phyloP scores from a whole-genome alignment of 257 asterid species.

The Anisodus tanguticus region DNA sequence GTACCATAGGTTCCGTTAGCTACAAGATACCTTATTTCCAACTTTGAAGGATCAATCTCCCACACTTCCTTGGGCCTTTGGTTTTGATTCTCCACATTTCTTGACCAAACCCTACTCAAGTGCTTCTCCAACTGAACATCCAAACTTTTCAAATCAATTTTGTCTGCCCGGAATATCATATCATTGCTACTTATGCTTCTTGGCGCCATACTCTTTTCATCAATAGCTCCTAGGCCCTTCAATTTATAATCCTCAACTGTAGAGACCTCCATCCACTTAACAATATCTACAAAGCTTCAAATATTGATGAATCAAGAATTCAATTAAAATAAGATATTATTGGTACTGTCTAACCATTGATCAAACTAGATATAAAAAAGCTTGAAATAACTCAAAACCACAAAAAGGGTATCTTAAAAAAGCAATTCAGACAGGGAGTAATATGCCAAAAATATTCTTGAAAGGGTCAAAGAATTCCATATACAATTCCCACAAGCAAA shows the following conservation, averaged over 20 bases:
- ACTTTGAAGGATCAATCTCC: conserved; percentile 86
- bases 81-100: conserved; percentile 49
- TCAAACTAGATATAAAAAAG: neutral
- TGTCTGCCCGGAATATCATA: conserved; percentile 93
- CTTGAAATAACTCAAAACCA: neutral
- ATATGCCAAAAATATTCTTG: neutral
- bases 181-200: conserved; percentile 49
- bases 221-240: conserved; percentile 48
- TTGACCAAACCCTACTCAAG: conserved; percentile 86
- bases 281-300: conserved; percentile 5
- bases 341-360: neutral
- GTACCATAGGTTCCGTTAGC: conserved; percentile 97
- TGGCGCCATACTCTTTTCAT: conserved; percentile 37
- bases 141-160: conserved; percentile 80
- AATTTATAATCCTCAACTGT: conserved; percentile 26
- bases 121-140: conserved; percentile 95
- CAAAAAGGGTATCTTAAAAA: neutral
- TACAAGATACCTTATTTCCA: conserved; percentile 81
- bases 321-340: neutral
- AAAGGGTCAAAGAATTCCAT: neutral
- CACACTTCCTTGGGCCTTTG: conserved; percentile 74
- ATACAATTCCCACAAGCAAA: neutral
- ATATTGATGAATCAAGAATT: neutral
- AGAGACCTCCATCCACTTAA: conserved; percentile 39
- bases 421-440: neutral